Evolutionary conservation across 768 basidiomycete genomes (phyloP).

Genomic region (Tulasnella sp.): DNA sequence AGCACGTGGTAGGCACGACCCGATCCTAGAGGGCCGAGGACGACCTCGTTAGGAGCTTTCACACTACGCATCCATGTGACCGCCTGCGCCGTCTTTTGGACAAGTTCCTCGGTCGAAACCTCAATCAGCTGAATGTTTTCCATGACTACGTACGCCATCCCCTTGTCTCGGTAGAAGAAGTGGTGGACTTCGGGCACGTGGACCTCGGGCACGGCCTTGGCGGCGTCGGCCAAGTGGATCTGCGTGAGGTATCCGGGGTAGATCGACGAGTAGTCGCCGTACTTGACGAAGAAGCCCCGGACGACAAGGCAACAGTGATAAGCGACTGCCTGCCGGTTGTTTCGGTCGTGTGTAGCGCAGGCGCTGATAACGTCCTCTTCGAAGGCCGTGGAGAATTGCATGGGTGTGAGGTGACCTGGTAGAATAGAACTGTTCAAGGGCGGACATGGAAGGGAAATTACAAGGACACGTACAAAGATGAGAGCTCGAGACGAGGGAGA

Average conservation of each 20-base stretch:
- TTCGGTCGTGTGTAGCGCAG: not conserved
- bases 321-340: not conserved
- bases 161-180: slow-evolving; percentile 35
- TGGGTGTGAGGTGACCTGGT: too few species aligned
- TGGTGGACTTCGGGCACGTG: slow-evolving; percentile 40
- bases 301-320: not conserved
- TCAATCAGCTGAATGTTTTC: slow-evolving; percentile 40
- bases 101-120: slow-evolving; percentile 34
- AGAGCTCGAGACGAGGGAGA: too few species aligned
- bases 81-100: slow-evolving; percentile 40
- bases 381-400: too few species aligned
- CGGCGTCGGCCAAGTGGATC: slow-evolving; percentile 25
- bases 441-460: too few species aligned
- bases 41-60: slow-evolving; percentile 38
- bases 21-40: slow-evolving; percentile 39
- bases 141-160: slow-evolving; percentile 42
- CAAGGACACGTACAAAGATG: too few species aligned
- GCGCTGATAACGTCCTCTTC: not conserved
- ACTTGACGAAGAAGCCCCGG: not conserved
- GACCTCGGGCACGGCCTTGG: slow-evolving; percentile 25
- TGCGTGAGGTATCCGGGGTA: not conserved
- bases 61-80: slow-evolving; percentile 41
- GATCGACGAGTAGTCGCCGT: not conserved
- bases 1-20: slow-evolving; percentile 39
- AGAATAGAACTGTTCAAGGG: too few species aligned